Evolutionary conservation across 148 eudicot species (phyloP), one percentile per base, ranked within the genome.

Genomic region (Silene conica): DNA sequence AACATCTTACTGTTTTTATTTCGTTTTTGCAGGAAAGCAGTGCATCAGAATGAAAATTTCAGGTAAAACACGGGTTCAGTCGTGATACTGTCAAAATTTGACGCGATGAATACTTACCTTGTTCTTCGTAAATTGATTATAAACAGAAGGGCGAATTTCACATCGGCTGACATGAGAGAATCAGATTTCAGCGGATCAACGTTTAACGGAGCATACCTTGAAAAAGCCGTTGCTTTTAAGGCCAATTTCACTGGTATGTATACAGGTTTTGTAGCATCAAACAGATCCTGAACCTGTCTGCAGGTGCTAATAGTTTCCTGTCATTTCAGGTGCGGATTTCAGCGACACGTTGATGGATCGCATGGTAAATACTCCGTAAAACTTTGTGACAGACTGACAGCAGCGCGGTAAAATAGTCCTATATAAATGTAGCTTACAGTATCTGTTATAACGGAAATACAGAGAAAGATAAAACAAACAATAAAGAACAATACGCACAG

Each of bases 311-410:
- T 25, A 50, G 13, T 63, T 56, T 13, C 25, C 23, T 25, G 14
- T 7, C 5, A 55, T 80, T 79, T 12, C 86, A 92, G 98, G 99
- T 81, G 97, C 99, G 11, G 99, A 95, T 80, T 85, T 95, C 75
- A 95, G 99, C 21, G 99, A 95, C 75, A 95, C 99, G 1, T 80
- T 92, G 73, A 95, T 95, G 99, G 99, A 95, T 80, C 93, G 99
- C 23, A 95, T 95, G 97, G 98, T 94, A 87, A 83, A 71, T n/a
- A 68, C 14, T 9, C 13, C 52, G 21, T 13, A 63, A 5, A 66
- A 11, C 6, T 19, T 50, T 22, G 13, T 67, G 50, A 67, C 25
- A n/a, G n/a, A n/a, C n/a, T n/a, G n/a, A n/a, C n/a, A n/a, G n/a
- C n/a, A n/a, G n/a, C n/a, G 54, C 25, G 18, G 52, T 12, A 50